Conservation (phyloP, 169 alveolate species). For the Toxoplasma gondii region DNA sequence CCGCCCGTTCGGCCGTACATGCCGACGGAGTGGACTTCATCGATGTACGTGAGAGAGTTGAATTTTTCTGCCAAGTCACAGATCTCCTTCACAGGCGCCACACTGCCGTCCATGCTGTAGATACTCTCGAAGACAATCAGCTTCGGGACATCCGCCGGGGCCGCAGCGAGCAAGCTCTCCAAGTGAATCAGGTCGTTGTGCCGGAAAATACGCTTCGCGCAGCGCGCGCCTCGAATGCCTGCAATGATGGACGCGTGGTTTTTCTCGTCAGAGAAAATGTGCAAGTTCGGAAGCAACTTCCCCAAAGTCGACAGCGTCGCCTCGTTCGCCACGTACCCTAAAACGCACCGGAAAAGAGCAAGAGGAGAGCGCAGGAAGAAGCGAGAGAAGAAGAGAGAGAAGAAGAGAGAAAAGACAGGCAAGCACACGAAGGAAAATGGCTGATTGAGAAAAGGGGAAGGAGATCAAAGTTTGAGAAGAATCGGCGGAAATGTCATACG, state of each 20-base stretch:
- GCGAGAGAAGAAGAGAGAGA: not conserved
- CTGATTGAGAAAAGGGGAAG: not conserved
- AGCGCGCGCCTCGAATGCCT: constrained; percentile 84
- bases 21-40: constrained; percentile 93
- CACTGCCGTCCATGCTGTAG: constrained; percentile 88
- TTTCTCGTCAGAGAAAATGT: constrained; percentile 85
- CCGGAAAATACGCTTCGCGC: constrained; percentile 75
- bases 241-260: constrained; percentile 91
- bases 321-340: constrained; percentile 90
- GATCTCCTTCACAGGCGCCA: constrained; percentile 80
- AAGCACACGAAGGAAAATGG: not conserved
- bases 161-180: constrained; percentile 70
- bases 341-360: constrained; percentile 35
- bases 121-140: constrained; percentile 88
- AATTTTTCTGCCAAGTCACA: constrained; percentile 82
- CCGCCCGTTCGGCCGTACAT: constrained; percentile 88
- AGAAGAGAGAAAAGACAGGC: not conserved
- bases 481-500: not conserved
- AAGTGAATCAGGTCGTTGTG: constrained; percentile 83
- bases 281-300: constrained; percentile 77
- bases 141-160: constrained; percentile 77
- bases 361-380: not conserved
- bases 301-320: constrained; percentile 86
- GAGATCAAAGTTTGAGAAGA: not conserved
- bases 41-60: constrained; percentile 84